Evolutionary conservation across 805 yeast genomes (phyloP).

Genomic region (Saccharomycopsis lassenensis): DNA sequence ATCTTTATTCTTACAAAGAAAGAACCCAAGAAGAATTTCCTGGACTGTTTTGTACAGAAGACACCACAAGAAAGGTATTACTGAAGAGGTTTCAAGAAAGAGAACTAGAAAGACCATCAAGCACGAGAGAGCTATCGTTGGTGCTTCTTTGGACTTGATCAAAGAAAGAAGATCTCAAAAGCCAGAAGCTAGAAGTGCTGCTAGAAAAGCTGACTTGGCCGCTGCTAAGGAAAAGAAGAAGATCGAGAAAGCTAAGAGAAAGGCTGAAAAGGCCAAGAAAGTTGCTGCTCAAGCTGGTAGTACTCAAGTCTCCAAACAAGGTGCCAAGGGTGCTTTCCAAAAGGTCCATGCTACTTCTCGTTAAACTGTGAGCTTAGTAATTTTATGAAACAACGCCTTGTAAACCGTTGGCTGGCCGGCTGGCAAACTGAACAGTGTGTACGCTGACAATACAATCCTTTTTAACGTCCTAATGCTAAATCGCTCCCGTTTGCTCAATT

Average conservation of each 20-base stretch:
- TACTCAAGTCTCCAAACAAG: slow-evolving; percentile 83
- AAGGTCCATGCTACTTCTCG: slow-evolving; percentile 96
- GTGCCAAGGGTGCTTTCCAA: slow-evolving; percentile 96
- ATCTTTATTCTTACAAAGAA: slow-evolving; percentile 97
- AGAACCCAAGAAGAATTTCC: slow-evolving; percentile 99
- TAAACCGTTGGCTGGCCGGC: too few species aligned
- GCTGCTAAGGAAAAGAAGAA: slow-evolving; percentile 83
- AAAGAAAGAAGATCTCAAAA: slow-evolving; percentile 93
- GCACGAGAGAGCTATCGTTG: slow-evolving; percentile 98
- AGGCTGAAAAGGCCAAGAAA: slow-evolving; percentile 80
- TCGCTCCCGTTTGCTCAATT: too few species aligned
- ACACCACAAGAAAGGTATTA: slow-evolving; percentile 99
- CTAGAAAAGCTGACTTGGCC: slow-evolving; percentile 82
- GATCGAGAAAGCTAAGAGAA: slow-evolving; percentile 88
- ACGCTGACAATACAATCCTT: too few species aligned
- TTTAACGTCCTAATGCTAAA: too few species aligned
- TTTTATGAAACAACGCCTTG: too few species aligned
- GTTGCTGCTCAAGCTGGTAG: slow-evolving; percentile 57
- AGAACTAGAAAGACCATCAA: slow-evolving; percentile 95
- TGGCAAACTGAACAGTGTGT: too few species aligned
- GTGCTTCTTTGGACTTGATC: slow-evolving; percentile 97
- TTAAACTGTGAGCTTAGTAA: slow-evolving; percentile 34
- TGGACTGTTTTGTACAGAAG: slow-evolving; percentile 99
- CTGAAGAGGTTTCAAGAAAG: slow-evolving; percentile 97
- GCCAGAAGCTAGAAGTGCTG: slow-evolving; percentile 97